phyloP scores from a whole-genome alignment of 2,329 filamentous ascomycete genomes.

The Neonectria magnoliae region DNA sequence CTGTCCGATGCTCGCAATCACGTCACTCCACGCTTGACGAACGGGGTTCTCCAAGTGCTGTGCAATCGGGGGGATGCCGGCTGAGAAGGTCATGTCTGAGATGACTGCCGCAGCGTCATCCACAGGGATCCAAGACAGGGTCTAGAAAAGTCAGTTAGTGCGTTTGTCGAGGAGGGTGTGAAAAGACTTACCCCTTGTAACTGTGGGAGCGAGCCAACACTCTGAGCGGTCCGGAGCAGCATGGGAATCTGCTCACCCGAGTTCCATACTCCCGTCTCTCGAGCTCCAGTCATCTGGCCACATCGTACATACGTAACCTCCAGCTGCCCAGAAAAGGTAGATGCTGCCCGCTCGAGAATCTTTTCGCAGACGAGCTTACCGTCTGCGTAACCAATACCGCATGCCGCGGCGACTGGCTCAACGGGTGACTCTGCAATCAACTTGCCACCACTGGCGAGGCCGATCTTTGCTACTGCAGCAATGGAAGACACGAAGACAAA shows the following conservation, averaged over 20 bases:
- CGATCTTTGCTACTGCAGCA: constrained; percentile 36
- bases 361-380: constrained; percentile 38
- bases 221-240: constrained; percentile 31
- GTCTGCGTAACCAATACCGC: constrained; percentile 37
- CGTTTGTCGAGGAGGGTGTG: not conserved
- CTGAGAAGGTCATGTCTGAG: constrained; percentile 24
- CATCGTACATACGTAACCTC: constrained; percentile 31
- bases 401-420: constrained; percentile 21
- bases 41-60: constrained; percentile 32
- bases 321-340: constrained; percentile 8
- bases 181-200: constrained; percentile 25
- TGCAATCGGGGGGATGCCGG: constrained; percentile 4
- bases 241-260: constrained; percentile 34
- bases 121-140: constrained; percentile 32
- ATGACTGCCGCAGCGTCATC: constrained; percentile 30
- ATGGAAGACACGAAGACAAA: constrained; percentile 47
- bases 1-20: constrained; percentile 11
- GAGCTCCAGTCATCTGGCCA: constrained; percentile 35
- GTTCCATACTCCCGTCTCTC: constrained; percentile 30
- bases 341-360: constrained; percentile 29
- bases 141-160: constrained; percentile 14
- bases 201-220: constrained; percentile 24
- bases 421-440: constrained; percentile 29
- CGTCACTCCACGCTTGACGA: constrained; percentile 26
- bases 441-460: constrained; percentile 12